Evolutionary conservation across 2,329 filamentous ascomycete genomes (phyloP), one percentile per base, ranked within the genome.

Genomic region (Sporothrix brasiliensis): DNA sequence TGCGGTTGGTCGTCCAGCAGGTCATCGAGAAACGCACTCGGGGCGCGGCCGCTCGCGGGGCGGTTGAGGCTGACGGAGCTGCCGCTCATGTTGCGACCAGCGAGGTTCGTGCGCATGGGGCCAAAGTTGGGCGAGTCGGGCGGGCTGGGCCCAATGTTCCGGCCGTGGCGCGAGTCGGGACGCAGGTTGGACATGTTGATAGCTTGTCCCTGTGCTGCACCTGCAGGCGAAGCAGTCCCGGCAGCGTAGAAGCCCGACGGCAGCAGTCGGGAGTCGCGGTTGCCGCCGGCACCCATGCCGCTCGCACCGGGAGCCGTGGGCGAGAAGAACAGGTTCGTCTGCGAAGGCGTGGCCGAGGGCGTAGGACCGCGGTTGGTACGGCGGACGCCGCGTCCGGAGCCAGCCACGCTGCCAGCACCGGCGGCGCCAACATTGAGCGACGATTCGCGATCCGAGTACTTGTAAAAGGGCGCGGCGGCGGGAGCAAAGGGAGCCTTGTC

Each of bases 221-320:
- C 78, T 79, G 56, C 84, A 80, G 60, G 83, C 83, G 72, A 83
- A 83, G 27, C 90, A 44, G 84, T 85, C 3, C 84, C 85, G 5
- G 92, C 87, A 44, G 93, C 90, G 77, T 98, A 98, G 81, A 97
- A 97, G 1, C 94, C 94, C 3, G 94, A 91, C 19, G 94, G 94
- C 24, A 97, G 85, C 78, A 94, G 97, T n/a, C 85, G 84, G 1
- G 92, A 97, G 71, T 87, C 88, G 68, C 94, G 90, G 75, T 87
- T 87, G 60, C 81, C 81, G 52, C 84, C 81, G 72, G 82, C 81
- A 67, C 85, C 83, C 70, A 84, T 83, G 16, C 85, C 82, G 52
- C 87, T 88, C 16, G 91, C 91, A 2, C 92, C 83, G 24, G 94
- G 88, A 1, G 94, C 94, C 0, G 95, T 98, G 0, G 95, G 95